These are phyloP conservation scores for Acacia concinna DNA, from an alignment of 331 rosid species.

Conservation along the genomic window DNA sequence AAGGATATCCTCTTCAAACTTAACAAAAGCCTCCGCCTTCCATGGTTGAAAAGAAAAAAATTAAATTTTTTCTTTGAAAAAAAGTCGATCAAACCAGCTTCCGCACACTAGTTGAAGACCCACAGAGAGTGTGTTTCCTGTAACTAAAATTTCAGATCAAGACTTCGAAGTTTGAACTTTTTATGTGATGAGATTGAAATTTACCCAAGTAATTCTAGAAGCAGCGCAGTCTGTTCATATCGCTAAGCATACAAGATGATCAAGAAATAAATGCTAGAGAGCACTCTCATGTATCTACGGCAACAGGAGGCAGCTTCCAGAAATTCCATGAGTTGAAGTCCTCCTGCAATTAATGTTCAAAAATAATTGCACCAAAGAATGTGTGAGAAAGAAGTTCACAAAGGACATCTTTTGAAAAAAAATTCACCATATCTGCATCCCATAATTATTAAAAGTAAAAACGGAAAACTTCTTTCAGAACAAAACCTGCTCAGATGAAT, in stretches of 20 bases:
- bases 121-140: neutral
- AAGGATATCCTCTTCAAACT: neutral
- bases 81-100: conserved; percentile 7
- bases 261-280: conserved; percentile 1
- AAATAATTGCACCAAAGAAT: conserved; percentile 1
- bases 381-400: neutral
- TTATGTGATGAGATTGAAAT: conserved; percentile 24
- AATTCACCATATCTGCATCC: neutral
- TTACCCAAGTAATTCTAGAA: conserved; percentile 46
- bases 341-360: conserved; percentile 62
- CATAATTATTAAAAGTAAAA: neutral
- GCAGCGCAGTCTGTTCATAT: conserved; percentile 21
- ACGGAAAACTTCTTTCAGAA: neutral
- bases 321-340: conserved; percentile 91
- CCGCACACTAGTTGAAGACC: neutral
- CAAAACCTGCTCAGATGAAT: conserved; percentile 73
- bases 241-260: conserved; percentile 28
- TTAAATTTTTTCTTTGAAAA: no score
- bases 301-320: conserved; percentile 69
- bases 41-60: neutral
- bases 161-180: neutral
- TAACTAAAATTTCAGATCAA: neutral
- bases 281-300: conserved; percentile 36
- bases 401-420: neutral
- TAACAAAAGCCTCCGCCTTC: neutral